A percentile compares a stretch with the other conserved stretches of the same genome.
These are phyloP conservation scores for Globisporangium solare DNA, from an alignment of 352 stramenopile genomes.

Conservation along the genomic window DNA sequence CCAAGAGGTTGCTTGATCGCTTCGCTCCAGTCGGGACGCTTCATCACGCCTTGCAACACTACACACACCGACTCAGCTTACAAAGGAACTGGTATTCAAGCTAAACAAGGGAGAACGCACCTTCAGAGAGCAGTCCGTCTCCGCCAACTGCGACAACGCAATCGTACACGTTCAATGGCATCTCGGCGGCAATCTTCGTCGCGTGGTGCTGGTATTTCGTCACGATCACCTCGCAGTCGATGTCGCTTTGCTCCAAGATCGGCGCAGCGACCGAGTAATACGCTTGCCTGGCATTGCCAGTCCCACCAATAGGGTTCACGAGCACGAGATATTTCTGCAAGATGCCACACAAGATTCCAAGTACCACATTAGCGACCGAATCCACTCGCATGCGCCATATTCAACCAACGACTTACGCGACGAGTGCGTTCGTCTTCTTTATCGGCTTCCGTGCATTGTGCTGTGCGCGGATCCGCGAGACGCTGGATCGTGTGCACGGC, in stretches of 20 bases:
- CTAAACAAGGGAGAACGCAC: constrained; percentile 14
- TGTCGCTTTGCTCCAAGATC: constrained; percentile 48
- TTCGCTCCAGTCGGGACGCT: constrained; percentile 49
- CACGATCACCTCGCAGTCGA: constrained; percentile 48
- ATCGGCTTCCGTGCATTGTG: constrained; percentile 1
- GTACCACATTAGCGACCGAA: constrained; percentile 20
- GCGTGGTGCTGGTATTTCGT: constrained; percentile 53
- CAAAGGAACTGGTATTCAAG: background rate
- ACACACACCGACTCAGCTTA: constrained; percentile 5
- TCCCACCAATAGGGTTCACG: constrained; percentile 62
- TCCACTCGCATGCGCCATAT: constrained; percentile 1
- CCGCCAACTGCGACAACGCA: constrained; percentile 64
- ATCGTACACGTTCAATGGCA: constrained; percentile 52
- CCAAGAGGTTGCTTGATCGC: constrained; percentile 48
- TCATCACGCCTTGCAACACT: constrained; percentile 78
- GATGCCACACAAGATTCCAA: constrained; percentile 14
- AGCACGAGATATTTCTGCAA: constrained; percentile 28
- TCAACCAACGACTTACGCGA: constrained; percentile 23
- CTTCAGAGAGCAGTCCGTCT: constrained; percentile 64
- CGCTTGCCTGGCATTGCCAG: constrained; percentile 42
- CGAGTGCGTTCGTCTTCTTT: constrained; percentile 11
- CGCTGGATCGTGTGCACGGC: constrained; percentile 40
- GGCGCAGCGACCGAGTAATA: constrained; percentile 48
- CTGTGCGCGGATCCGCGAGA: constrained; percentile 31
- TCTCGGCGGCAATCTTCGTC: constrained; percentile 34